Conservation (phyloP, 768 basidiomycete species). For the Cystobasidiopsis lactophilus region DNA sequence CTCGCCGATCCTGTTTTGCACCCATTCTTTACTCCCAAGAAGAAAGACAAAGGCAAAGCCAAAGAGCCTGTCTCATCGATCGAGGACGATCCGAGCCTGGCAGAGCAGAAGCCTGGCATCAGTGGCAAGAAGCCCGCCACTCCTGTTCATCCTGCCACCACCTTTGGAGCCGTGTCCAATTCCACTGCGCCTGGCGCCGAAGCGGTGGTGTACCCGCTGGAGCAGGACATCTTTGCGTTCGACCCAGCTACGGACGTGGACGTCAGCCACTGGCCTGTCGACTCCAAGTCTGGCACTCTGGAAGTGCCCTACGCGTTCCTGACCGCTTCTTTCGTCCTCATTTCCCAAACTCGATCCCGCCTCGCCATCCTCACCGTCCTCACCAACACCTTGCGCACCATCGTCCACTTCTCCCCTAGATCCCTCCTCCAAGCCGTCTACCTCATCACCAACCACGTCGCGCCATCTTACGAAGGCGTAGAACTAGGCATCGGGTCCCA, state of each 20-base stretch:
- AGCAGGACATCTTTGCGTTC: conserved; percentile 17
- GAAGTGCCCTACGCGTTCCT: conserved; percentile 45
- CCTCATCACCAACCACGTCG: conserved; percentile 14
- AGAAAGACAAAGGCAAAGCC: conserved; percentile 4
- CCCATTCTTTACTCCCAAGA: conserved; percentile 2
- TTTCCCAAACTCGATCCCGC: conserved; percentile 49
- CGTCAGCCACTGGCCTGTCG: conserved; percentile 6
- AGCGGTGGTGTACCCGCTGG: conserved; percentile 9
- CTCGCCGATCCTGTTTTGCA: background rate
- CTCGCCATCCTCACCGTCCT: conserved; percentile 44
- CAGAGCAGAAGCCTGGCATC: background rate
- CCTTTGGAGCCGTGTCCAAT: background rate
- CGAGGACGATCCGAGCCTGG: no score
- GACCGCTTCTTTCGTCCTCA: conserved; percentile 37
- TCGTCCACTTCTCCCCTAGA: conserved; percentile 41
- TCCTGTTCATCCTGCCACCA: no score
- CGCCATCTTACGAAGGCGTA: conserved; percentile 11
- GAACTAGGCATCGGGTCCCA: conserved; percentile 19
- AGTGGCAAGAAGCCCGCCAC: background rate
- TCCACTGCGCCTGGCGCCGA: background rate
- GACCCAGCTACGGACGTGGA: conserved; percentile 9
- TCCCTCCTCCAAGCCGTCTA: conserved; percentile 35
- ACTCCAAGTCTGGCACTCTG: conserved; percentile 2
- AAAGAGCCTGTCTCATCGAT: background rate
- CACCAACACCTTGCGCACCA: conserved; percentile 50